Evolutionary conservation across 371 early-diverging fungal species (phyloP).

Genomic region (Mucor mucedo): DNA sequence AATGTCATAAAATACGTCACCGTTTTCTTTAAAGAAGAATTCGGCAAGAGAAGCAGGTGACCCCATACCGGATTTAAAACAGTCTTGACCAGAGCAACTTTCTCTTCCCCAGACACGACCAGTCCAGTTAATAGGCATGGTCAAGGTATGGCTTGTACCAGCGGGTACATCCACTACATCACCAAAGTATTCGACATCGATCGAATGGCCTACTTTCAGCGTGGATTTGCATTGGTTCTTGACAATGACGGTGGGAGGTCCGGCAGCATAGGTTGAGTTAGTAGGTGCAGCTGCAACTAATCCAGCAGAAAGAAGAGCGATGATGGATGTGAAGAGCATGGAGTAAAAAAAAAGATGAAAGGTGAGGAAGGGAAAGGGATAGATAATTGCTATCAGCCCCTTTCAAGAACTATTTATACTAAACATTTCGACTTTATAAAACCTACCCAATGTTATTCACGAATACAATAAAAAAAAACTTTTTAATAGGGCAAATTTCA

Average conservation of each 20-base stretch:
- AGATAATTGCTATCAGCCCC: too few relatives aligned
- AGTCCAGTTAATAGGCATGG: slow-evolving; percentile 34
- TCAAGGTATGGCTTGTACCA: slow-evolving; percentile 22
- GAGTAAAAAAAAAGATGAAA: neutral
- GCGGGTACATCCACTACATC: slow-evolving; percentile 19
- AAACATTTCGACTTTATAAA: neutral
- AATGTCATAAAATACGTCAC: slow-evolving; percentile 41
- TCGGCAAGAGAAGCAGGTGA: slow-evolving; percentile 45
- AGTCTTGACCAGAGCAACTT: slow-evolving; percentile 23
- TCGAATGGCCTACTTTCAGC: slow-evolving; percentile 20
- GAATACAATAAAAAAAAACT: slow-evolving; percentile 1
- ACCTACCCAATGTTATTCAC: slow-evolving; percentile 16
- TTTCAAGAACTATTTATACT: neutral
- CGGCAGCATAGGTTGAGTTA: neutral
- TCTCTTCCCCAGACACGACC: slow-evolving; percentile 48
- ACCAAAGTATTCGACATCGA: slow-evolving; percentile 25
- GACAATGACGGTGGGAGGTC: slow-evolving; percentile 23
- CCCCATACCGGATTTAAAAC: slow-evolving; percentile 30
- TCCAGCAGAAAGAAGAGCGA: slow-evolving; percentile 11
- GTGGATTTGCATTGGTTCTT: slow-evolving; percentile 16
- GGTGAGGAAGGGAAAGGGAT: too few relatives aligned
- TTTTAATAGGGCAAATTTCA: slow-evolving; percentile 23
- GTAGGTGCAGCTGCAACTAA: slow-evolving; percentile 18
- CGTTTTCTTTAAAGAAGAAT: slow-evolving; percentile 36
- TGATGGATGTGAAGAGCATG: slow-evolving; percentile 8